These are phyloP conservation scores for Talaromyces sp. DNA, from an alignment of 2,329 filamentous ascomycete genomes.

Conservation along the genomic window DNA sequence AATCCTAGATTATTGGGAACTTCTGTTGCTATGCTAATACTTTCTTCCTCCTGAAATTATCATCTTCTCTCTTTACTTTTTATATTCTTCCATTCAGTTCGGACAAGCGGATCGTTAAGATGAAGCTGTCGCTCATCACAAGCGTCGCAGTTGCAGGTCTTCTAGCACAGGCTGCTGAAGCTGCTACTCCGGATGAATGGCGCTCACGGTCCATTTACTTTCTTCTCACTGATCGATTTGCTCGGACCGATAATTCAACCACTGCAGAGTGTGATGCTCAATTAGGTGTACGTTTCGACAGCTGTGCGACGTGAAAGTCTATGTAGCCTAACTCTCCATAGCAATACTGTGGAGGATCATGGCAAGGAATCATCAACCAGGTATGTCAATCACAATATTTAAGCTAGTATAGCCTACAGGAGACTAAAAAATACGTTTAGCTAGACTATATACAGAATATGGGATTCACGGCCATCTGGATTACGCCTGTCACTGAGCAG, in stretches of 20 bases:
- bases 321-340: neutral
- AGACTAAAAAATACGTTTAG: slow-evolving; percentile 23
- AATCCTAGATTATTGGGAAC: neutral
- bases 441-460: slow-evolving; percentile 50
- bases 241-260: slow-evolving; percentile 39
- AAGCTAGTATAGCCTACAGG: no score
- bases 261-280: slow-evolving; percentile 31
- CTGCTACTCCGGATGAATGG: slow-evolving; percentile 38
- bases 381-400: slow-evolving; percentile 16
- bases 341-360: slow-evolving; percentile 48
- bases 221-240: slow-evolving; percentile 47
- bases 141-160: slow-evolving; percentile 19
- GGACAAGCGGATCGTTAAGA: slow-evolving; percentile 11
- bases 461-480: slow-evolving; percentile 51
- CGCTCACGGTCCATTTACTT: slow-evolving; percentile 46
- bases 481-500: slow-evolving; percentile 45
- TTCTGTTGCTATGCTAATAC: neutral
- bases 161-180: slow-evolving; percentile 26
- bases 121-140: slow-evolving; percentile 22
- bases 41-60: neutral
- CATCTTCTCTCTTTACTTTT: neutral
- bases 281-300: slow-evolving; percentile 21
- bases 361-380: slow-evolving; percentile 44
- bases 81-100: neutral
- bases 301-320: neutral